phyloP scores from a whole-genome alignment of 225 moss, liverwort and hornwort species.

The Climacium dendroides region DNA sequence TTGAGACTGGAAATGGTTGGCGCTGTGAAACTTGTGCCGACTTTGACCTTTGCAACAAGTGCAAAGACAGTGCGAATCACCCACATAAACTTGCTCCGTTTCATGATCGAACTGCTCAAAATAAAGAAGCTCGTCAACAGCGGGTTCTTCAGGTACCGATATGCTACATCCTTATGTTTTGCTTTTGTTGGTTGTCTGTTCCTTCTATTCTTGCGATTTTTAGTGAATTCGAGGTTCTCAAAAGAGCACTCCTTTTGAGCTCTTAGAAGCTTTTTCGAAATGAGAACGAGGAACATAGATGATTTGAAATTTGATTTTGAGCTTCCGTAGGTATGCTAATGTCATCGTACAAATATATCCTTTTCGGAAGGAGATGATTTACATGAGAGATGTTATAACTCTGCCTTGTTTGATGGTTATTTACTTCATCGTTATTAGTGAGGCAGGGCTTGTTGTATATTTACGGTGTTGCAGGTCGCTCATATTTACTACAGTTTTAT shows the following conservation, averaged over 20 bases:
- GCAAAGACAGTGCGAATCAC: conserved; percentile 81
- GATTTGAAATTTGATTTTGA: neutral
- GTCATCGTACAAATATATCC: neutral
- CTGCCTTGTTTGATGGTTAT: neutral
- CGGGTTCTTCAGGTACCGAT: conserved; percentile 74
- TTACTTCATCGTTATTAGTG: neutral
- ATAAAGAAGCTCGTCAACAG: conserved; percentile 93
- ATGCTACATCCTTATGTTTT: neutral
- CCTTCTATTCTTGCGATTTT: neutral
- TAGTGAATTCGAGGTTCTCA: neutral
- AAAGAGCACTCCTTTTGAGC: neutral
- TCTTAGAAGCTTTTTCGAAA: neutral
- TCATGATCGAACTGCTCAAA: conserved; percentile 86
- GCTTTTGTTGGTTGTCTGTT: neutral
- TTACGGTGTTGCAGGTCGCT: neutral
- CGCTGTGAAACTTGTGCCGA: conserved; percentile 98
- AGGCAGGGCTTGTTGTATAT: neutral
- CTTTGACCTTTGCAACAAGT: conserved; percentile 87
- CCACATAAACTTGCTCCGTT: conserved; percentile 77
- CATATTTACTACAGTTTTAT: neutral
- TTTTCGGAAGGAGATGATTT: neutral
- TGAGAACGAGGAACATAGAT: neutral
- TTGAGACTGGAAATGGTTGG: conserved; percentile 95
- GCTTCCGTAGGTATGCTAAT: neutral
- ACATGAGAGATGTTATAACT: neutral